A percentile compares a stretch with the other conserved stretches of the same genome.
phyloP scores from a whole-genome alignment of 2,329 filamentous ascomycete species.

The Grosmannia penicillata region DNA sequence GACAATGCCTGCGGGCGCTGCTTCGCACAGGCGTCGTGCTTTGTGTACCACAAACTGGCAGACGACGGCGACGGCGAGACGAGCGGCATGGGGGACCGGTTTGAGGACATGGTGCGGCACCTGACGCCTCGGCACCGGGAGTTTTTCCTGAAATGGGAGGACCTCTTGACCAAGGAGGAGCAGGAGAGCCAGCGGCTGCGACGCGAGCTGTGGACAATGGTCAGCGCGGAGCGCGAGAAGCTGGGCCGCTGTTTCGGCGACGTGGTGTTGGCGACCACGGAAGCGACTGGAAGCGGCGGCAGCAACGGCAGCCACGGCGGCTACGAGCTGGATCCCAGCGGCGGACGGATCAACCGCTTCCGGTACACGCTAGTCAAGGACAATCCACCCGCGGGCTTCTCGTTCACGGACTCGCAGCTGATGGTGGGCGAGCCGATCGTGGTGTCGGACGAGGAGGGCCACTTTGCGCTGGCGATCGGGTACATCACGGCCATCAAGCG shows the following conservation, averaged over 20 bases:
- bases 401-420: constrained; percentile 84
- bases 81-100: constrained; percentile 68
- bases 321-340: no score
- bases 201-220: constrained; percentile 90
- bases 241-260: constrained; percentile 81
- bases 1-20: constrained; percentile 72
- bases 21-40: constrained; percentile 82
- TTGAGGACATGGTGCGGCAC: constrained; percentile 65
- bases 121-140: constrained; percentile 59
- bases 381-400: constrained; percentile 43
- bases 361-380: constrained; percentile 74
- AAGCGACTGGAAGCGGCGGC: constrained; percentile 43
- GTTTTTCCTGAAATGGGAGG: constrained; percentile 94
- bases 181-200: constrained; percentile 76
- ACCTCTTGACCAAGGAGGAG: constrained; percentile 85
- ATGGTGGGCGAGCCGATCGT: constrained; percentile 81
- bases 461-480: constrained; percentile 88
- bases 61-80: constrained; percentile 71
- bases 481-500: constrained; percentile 69
- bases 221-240: constrained; percentile 75
- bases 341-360: constrained; percentile 81
- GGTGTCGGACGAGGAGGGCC: constrained; percentile 87
- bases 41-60: constrained; percentile 81
- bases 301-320: constrained; percentile 50
- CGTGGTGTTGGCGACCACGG: constrained; percentile 55